Evolutionary conservation across 2,329 filamentous ascomycete species (phyloP).

Genomic region (Pseudophaeomoniella oleicola): DNA sequence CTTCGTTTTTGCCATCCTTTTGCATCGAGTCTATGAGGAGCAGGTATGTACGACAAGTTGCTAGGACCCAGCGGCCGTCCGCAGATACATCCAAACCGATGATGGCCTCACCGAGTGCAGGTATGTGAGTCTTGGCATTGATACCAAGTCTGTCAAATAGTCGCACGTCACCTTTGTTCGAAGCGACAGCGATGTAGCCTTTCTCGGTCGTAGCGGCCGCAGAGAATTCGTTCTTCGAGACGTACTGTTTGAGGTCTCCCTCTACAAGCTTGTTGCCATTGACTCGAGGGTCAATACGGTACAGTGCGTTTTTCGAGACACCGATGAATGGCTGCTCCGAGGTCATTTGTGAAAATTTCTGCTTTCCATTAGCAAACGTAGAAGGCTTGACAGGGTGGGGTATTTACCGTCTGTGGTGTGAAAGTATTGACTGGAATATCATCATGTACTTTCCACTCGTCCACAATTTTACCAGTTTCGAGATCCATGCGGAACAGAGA

Average conservation of each 20-base stretch:
- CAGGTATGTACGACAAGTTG: conserved; percentile 86
- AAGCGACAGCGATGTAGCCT: conserved; percentile 91
- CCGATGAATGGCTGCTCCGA: conserved; percentile 89
- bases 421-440: conserved; percentile 88
- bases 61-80: conserved; percentile 89
- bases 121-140: conserved; percentile 94
- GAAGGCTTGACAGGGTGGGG: not conserved
- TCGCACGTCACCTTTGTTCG: conserved; percentile 93
- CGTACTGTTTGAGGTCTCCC: conserved; percentile 85
- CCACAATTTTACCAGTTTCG: conserved; percentile 92
- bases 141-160: conserved; percentile 93
- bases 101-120: conserved; percentile 87
- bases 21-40: conserved; percentile 86
- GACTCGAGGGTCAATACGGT: conserved; percentile 82
- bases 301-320: conserved; percentile 82
- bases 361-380: too few species aligned
- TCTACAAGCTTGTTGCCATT: conserved; percentile 87
- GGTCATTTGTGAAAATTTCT: conserved; percentile 96
- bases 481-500: conserved; percentile 94
- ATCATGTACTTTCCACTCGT: conserved; percentile 97
- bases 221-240: conserved; percentile 94
- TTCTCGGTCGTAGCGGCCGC: conserved; percentile 89
- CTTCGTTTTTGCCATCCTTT: conserved; percentile 86
- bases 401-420: conserved; percentile 63
- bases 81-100: conserved; percentile 90